Evolutionary conservation across 169 alveolate species (phyloP).

Genomic region (Cryptosporidium ryanae): DNA sequence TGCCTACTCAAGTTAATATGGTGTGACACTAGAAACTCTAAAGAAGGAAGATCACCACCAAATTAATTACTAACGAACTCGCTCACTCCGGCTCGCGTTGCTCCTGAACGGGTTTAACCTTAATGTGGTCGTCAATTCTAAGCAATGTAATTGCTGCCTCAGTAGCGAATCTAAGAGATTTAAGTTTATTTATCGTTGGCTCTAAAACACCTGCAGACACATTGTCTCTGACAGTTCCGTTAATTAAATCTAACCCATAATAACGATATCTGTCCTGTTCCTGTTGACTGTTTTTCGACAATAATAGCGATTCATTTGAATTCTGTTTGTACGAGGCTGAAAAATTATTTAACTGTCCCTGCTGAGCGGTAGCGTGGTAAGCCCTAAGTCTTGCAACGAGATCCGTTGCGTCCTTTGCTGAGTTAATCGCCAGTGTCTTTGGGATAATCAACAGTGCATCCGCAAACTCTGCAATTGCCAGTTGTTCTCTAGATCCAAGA

Average conservation of each 20-base stretch:
- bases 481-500: conserved; percentile 96
- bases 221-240: conserved; percentile 95
- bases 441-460: conserved; percentile 98
- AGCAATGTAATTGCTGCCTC: conserved; percentile 99
- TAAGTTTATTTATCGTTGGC: conserved; percentile 94
- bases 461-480: conserved; percentile 99
- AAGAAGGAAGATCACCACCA: too few relatives aligned
- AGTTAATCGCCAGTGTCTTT: conserved; percentile 98
- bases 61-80: too few relatives aligned
- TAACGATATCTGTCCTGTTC: conserved; percentile 84
- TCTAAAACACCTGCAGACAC: conserved; percentile 95
- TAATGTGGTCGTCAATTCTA: conserved; percentile 97
- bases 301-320: conserved; percentile 73
- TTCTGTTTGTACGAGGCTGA: conserved; percentile 69
- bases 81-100: conserved; percentile 33
- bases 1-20: too few relatives aligned
- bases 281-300: conserved; percentile 13
- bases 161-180: conserved; percentile 96
- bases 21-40: background rate
- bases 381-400: conserved; percentile 92
- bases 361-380: conserved; percentile 92
- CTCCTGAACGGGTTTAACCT: conserved; percentile 79
- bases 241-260: conserved; percentile 94
- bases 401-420: conserved; percentile 97
- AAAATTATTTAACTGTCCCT: conserved; percentile 75